These are phyloP conservation scores for Mollisiaceae sp. DNA, from an alignment of 2,329 filamentous ascomycete genomes.

Conservation along the genomic window DNA sequence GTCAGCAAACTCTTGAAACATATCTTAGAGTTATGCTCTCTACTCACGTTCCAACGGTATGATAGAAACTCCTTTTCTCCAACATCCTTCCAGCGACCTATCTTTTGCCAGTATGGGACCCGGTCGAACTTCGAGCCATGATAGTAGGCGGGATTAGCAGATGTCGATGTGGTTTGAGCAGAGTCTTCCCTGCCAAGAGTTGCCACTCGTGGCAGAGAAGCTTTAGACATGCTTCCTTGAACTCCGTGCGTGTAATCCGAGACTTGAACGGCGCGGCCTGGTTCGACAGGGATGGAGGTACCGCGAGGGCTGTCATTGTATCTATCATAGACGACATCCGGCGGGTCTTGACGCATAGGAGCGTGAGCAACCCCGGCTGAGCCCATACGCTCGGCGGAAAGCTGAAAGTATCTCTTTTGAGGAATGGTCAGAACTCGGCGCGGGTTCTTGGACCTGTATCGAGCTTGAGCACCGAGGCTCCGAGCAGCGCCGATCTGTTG, in stretches of 20 bases:
- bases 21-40: not conserved
- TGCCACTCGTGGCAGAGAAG: not conserved
- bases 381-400: constrained; percentile 1
- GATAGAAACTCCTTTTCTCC: constrained; percentile 54
- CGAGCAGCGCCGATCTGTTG: not conserved
- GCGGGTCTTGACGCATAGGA: constrained; percentile 8
- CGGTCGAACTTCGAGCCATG: constrained; percentile 28
- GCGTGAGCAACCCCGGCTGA: constrained; percentile 23
- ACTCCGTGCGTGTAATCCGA: not conserved
- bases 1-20: not conserved
- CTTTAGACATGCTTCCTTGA: not conserved
- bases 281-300: not conserved
- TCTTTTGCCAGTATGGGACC: constrained; percentile 54
- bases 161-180: not conserved
- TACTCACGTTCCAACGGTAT: constrained; percentile 59
- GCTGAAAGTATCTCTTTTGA: constrained; percentile 11
- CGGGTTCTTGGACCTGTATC: not conserved
- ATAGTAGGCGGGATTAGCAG: constrained; percentile 21
- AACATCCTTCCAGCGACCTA: constrained; percentile 56
- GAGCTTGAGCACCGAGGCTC: not conserved
- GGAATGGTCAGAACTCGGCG: not conserved
- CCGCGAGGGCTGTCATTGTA: not conserved
- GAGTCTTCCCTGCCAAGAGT: not conserved
- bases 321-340: not conserved
- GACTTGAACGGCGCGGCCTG: not conserved